phyloP scores from a whole-genome alignment of 495 filamentous ascomycete species.

The Thozetella sp. region DNA sequence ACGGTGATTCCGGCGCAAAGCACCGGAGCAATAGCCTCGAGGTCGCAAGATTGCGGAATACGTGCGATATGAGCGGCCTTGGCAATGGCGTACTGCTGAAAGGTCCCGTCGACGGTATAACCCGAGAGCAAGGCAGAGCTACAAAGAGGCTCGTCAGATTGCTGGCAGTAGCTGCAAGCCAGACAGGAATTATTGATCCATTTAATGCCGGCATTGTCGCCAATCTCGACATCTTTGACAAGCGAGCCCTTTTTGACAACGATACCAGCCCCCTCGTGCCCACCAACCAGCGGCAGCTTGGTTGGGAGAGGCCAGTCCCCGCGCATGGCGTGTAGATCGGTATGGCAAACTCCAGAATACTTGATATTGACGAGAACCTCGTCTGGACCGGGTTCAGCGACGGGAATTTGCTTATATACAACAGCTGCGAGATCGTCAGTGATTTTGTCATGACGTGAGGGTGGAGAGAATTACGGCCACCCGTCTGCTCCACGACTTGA shows the following conservation, averaged over 20 bases:
- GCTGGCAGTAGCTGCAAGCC: constrained; percentile 77
- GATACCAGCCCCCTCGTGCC: constrained; percentile 87
- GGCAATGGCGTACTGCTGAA: constrained; percentile 89
- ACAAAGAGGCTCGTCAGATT: constrained; percentile 73
- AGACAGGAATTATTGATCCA: constrained; percentile 89
- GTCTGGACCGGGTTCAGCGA: constrained; percentile 77
- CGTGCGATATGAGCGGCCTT: constrained; percentile 82
- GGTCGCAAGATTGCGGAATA: constrained; percentile 71
- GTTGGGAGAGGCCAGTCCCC: constrained; percentile 84
- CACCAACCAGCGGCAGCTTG: constrained; percentile 86
- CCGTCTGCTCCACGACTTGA: too few species aligned
- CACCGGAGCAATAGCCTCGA: constrained; percentile 82
- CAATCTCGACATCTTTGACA: constrained; percentile 73
- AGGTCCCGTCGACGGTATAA: constrained; percentile 89
- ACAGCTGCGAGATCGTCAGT: constrained; percentile 44
- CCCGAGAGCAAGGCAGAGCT: constrained; percentile 72
- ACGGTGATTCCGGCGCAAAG: constrained; percentile 91
- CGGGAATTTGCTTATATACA: constrained; percentile 81
- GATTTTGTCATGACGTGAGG: too few species aligned
- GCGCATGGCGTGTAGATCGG: constrained; percentile 81
- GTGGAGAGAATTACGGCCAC: too few species aligned
- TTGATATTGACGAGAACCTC: constrained; percentile 91
- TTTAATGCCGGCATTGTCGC: constrained; percentile 84
- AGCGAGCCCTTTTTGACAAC: constrained; percentile 79
- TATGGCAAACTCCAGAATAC: constrained; percentile 93